Conservation (phyloP, 805 yeast genomes). For the Spathaspora arborariae region DNA sequence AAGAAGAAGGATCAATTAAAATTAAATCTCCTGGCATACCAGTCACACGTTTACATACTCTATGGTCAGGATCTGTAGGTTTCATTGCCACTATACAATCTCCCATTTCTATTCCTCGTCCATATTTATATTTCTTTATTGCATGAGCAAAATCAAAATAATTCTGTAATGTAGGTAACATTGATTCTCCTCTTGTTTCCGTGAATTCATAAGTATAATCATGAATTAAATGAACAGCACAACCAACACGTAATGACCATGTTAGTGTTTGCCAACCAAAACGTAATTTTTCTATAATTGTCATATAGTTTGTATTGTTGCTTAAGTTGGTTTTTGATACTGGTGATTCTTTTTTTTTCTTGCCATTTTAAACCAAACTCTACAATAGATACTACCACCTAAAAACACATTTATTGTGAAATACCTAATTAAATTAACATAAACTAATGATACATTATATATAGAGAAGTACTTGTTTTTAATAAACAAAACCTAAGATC, state of each 20-base stretch:
- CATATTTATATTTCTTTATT: constrained; percentile 58
- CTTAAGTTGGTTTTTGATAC: not conserved
- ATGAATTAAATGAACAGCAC: constrained; percentile 63
- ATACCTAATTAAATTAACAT: not conserved
- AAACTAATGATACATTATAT: constrained; percentile 1
- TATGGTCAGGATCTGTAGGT: constrained; percentile 81
- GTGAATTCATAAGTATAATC: constrained; percentile 69
- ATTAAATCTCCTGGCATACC: constrained; percentile 96
- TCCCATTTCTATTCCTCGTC: constrained; percentile 69
- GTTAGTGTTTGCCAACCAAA: constrained; percentile 35
- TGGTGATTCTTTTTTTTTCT: not conserved
- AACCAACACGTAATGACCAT: constrained; percentile 58
- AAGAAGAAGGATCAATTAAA: constrained; percentile 71
- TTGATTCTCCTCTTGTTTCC: constrained; percentile 87
- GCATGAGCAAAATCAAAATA: constrained; percentile 78
- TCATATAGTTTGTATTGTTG: not conserved
- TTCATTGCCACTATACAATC: constrained; percentile 85
- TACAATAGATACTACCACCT: not conserved
- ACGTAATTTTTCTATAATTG: constrained; percentile 9
- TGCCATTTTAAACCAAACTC: not conserved
- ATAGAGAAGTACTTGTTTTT: constrained; percentile 17
- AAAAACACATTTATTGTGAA: not conserved
- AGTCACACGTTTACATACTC: constrained; percentile 89
- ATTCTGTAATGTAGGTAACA: constrained; percentile 85
- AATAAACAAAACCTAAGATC: constrained; percentile 97